These are phyloP conservation scores for Parafenestella ontariensis DNA, from an alignment of 2,329 filamentous ascomycete genomes.

Conservation along the genomic window DNA sequence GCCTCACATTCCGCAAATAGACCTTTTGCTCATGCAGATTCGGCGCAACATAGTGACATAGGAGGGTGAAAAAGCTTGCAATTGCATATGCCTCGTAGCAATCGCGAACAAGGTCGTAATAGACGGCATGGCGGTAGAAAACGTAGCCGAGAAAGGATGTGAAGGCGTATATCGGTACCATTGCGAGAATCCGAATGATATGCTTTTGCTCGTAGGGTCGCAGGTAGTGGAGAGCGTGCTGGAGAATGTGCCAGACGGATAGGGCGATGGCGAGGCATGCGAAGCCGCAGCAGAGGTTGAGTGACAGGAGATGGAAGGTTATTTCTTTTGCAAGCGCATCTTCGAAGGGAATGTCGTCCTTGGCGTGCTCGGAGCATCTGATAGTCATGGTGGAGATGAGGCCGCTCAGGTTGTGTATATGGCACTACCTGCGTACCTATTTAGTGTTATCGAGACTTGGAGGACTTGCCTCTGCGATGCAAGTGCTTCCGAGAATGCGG, in stretches of 20 bases:
- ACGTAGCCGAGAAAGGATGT: slow-evolving; percentile 76
- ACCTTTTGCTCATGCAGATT: slow-evolving; percentile 81
- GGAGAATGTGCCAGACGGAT: slow-evolving; percentile 62
- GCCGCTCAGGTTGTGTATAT: neutral
- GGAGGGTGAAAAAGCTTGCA: slow-evolving; percentile 81
- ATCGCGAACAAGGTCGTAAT: slow-evolving; percentile 81
- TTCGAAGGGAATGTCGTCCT: slow-evolving; percentile 48
- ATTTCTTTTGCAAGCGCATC: slow-evolving; percentile 60
- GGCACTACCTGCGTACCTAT: too few species aligned
- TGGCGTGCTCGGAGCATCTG: neutral
- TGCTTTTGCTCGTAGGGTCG: slow-evolving; percentile 67
- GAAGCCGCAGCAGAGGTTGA: slow-evolving; percentile 62
- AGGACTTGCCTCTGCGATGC: neutral
- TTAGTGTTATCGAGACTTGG: neutral
- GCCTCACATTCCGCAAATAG: slow-evolving; percentile 74
- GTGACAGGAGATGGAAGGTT: slow-evolving; percentile 64
- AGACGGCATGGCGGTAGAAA: slow-evolving; percentile 79
- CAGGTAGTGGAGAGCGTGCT: slow-evolving; percentile 67
- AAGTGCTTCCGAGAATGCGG: neutral
- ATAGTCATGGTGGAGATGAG: neutral
- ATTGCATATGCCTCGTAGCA: slow-evolving; percentile 92
- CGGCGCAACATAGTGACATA: slow-evolving; percentile 81
- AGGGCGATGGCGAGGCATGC: slow-evolving; percentile 59
- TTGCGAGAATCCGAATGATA: slow-evolving; percentile 87
- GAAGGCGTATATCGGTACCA: slow-evolving; percentile 82